Evolutionary conservation across 2,329 filamentous ascomycete species (phyloP), one percentile per base, ranked within the genome.

Genomic region (Scortechinia acanthostroma): DNA sequence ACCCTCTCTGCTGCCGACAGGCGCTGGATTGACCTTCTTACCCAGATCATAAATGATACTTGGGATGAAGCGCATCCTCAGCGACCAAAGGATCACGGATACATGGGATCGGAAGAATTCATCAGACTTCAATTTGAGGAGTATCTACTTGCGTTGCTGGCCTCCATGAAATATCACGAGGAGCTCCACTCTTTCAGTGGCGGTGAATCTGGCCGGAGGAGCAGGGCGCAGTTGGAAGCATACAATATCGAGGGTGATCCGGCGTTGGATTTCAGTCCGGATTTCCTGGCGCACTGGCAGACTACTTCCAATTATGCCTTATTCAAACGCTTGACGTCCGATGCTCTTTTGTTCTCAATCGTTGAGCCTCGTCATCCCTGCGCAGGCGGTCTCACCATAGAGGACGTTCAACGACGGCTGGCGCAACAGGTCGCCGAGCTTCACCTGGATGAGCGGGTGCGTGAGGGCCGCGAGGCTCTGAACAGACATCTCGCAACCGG

Each of bases 61-160:
- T 88, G 84, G 84, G 83, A 88, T 55, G 80, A 85, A 42, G 65
- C 71, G 2, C 81, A 88, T 53, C 84, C 84, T 1, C 71, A 73
- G 37, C 70, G 80, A 30, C 84, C 84, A 3, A 86, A 79, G 47
- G 84, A 81, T 3, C 78, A 86, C 61, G 83, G 83, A 3, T 88
- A 86, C 52, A 75, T 82, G 43, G 84, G 84, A 4, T 86, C 81
- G 35, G 84, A 88, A 60, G 84, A 88, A 51, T 86, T 87, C 51
- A 88, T 88, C 47, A 74, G 84, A 10, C 71, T 87, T 30, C 83
- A 88, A 50, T 88, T 88, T 49, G 84, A 88, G 63, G 84, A 88
- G 55, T 88, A 88, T 53, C 66, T 88, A 3, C 70, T 88, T 21
- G 81, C 82, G 0, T 66, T 88, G 49, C 69, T 88, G 13, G 80